These are phyloP conservation scores for Stenocarpella maydis DNA, from an alignment of 2,329 filamentous ascomycete genomes.

Conservation along the genomic window DNA sequence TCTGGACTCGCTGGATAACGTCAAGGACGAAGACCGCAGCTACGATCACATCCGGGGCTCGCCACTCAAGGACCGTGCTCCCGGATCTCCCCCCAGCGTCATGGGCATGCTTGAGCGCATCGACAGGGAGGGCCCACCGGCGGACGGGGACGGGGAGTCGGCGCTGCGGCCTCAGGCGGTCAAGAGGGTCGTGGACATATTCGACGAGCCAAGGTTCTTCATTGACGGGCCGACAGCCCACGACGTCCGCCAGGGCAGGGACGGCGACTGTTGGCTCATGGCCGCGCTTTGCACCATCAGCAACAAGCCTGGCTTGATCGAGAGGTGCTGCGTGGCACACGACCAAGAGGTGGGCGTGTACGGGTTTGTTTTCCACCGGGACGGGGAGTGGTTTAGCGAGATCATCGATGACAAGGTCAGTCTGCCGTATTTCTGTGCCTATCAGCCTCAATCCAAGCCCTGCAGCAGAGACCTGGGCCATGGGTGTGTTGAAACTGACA, in stretches of 20 bases:
- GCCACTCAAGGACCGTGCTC: conserved; percentile 40
- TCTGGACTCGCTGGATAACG: conserved; percentile 54
- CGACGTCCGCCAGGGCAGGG: conserved; percentile 80
- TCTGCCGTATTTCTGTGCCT: background rate
- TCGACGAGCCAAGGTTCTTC: conserved; percentile 79
- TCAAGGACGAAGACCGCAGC: conserved; percentile 32
- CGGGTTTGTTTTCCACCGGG: conserved; percentile 84
- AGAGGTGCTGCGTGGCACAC: conserved; percentile 75
- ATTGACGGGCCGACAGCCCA: conserved; percentile 79
- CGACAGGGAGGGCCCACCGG: conserved; percentile 14
- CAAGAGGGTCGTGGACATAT: conserved; percentile 78
- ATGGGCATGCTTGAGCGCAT: conserved; percentile 21
- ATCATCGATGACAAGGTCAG: conserved; percentile 64
- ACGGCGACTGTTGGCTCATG: conserved; percentile 89
- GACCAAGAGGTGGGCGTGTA: conserved; percentile 82
- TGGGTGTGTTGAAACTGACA: background rate
- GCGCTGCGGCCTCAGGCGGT: conserved; percentile 59
- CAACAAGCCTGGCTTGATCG: conserved; percentile 76
- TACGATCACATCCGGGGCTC: conserved; percentile 26
- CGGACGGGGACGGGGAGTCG: conserved; percentile 34
- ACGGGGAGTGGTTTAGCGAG: conserved; percentile 75
- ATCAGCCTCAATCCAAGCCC: no score
- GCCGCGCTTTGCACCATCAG: conserved; percentile 80
- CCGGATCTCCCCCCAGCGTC: conserved; percentile 4
- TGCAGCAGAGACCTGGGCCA: background rate